phyloP scores from a whole-genome alignment of 139 green algal genomes.

The Desmodesmus armatus region DNA sequence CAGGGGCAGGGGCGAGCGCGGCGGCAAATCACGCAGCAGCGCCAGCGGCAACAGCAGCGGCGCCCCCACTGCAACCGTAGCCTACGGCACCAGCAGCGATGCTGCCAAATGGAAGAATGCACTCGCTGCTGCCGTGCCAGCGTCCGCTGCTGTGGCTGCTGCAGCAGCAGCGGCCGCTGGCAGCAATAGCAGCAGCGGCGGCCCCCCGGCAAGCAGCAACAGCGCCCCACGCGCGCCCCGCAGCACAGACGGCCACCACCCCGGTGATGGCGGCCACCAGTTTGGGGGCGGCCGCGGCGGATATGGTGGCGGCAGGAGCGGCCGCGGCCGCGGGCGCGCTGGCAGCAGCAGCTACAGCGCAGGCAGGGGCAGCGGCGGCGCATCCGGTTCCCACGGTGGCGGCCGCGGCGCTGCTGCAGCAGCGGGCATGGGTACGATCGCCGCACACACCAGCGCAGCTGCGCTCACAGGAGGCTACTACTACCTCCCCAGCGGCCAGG shows the following conservation, averaged over 20 bases:
- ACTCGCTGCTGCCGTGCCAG: neutral
- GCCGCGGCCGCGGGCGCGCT: slow-evolving; percentile 19
- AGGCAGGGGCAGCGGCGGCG: slow-evolving; percentile 16
- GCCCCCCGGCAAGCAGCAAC: slow-evolving; percentile 10
- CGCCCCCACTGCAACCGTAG: neutral
- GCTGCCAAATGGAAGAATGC: slow-evolving; percentile 37
- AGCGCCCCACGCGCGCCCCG: slow-evolving; percentile 7
- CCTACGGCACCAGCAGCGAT: slow-evolving; percentile 1
- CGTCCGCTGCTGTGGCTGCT: slow-evolving; percentile 22
- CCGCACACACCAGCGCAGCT: slow-evolving; percentile 22
- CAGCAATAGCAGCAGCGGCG: slow-evolving; percentile 9
- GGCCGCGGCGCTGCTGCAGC: slow-evolving; percentile 8
- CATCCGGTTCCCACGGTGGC: slow-evolving; percentile 20
- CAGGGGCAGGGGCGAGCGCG: neutral
- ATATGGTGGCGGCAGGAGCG: neutral
- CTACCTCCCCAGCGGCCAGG: slow-evolving; percentile 53
- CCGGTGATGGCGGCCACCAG: neutral
- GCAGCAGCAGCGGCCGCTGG: neutral
- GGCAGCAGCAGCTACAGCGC: neutral
- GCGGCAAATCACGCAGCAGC: neutral
- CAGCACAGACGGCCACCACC: slow-evolving; percentile 12
- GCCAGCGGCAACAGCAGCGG: slow-evolving; percentile 13
- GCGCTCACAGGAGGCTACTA: slow-evolving; percentile 50
- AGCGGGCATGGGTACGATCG: neutral
- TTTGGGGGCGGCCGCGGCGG: slow-evolving; percentile 1